phyloP scores from a whole-genome alignment of 768 basidiomycete species.

The Cyathus striatus region DNA sequence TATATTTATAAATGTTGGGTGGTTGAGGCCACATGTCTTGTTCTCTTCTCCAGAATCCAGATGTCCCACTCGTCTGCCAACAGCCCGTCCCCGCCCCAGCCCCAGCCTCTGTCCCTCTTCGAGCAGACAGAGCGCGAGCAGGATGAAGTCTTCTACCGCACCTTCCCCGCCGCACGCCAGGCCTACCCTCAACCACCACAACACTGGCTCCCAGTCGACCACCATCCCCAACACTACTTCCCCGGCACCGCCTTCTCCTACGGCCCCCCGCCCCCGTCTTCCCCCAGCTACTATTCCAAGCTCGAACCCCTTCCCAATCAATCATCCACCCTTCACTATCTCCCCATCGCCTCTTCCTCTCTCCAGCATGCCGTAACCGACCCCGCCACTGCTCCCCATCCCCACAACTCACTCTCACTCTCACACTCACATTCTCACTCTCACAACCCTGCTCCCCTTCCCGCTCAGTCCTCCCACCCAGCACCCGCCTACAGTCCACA shows the following conservation, averaged over 20 bases:
- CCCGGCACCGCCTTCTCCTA: background rate
- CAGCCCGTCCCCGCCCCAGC: too few species aligned
- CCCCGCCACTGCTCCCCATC: background rate
- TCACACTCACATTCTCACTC: background rate
- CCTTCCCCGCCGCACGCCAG: constrained; percentile 12
- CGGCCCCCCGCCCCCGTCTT: background rate
- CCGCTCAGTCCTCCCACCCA: background rate
- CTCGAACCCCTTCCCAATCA: background rate
- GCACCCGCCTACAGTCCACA: background rate
- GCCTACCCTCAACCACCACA: background rate
- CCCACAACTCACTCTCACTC: background rate
- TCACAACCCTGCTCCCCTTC: background rate
- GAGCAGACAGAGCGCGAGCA: background rate
- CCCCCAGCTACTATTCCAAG: background rate
- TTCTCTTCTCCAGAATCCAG: too few species aligned
- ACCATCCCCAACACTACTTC: background rate
- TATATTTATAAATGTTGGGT: too few species aligned
- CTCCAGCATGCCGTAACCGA: background rate
- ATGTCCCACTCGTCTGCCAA: too few species aligned
- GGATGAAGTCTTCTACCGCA: background rate
- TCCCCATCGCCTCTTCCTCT: background rate
- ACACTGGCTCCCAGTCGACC: too few species aligned
- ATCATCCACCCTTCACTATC: background rate
- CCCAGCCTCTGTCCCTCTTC: too few species aligned
- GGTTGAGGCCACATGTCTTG: too few species aligned